phyloP scores from a whole-genome alignment of 495 filamentous ascomycete species.

The Talaromyces proteolyticus region DNA sequence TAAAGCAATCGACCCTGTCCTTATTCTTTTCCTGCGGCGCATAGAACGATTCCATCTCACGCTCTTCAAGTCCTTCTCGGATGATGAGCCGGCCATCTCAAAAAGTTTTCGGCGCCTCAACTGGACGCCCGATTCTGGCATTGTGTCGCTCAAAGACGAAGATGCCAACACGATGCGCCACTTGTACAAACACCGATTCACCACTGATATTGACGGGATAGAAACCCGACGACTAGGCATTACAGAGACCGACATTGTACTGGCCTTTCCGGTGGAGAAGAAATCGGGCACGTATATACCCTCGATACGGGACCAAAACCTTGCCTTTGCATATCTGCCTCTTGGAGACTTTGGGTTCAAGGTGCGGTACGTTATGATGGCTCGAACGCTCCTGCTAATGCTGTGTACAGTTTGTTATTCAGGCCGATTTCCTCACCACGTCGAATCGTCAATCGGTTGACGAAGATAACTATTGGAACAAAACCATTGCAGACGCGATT shows the following conservation, averaged over 20 bases:
- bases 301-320: neutral
- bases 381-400: neutral
- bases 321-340: slow-evolving; percentile 5
- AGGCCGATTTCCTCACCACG: slow-evolving; percentile 3
- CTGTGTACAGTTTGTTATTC: neutral
- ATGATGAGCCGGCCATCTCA: neutral
- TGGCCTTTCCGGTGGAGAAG: neutral
- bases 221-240: slow-evolving; percentile 2
- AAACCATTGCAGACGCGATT: slow-evolving; percentile 1
- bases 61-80: neutral
- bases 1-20: neutral
- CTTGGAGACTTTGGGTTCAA: slow-evolving; percentile 4
- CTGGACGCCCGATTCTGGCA: neutral
- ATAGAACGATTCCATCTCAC: slow-evolving; percentile 2
- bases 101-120: slow-evolving; percentile 2
- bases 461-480: slow-evolving; percentile 4
- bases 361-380: neutral
- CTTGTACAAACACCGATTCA: slow-evolving; percentile 1
- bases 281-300: neutral
- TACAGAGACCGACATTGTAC: slow-evolving; percentile 1
- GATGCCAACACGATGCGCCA: neutral
- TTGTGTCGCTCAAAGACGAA: slow-evolving; percentile 3
- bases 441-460: slow-evolving; percentile 1
- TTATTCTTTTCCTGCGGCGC: slow-evolving; percentile 1
- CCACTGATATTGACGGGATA: neutral